A percentile compares a stretch with the other conserved stretches of the same genome.
Evolutionary conservation across 768 basidiomycete genomes (phyloP).

Genomic region (Trametes cinnabarina): DNA sequence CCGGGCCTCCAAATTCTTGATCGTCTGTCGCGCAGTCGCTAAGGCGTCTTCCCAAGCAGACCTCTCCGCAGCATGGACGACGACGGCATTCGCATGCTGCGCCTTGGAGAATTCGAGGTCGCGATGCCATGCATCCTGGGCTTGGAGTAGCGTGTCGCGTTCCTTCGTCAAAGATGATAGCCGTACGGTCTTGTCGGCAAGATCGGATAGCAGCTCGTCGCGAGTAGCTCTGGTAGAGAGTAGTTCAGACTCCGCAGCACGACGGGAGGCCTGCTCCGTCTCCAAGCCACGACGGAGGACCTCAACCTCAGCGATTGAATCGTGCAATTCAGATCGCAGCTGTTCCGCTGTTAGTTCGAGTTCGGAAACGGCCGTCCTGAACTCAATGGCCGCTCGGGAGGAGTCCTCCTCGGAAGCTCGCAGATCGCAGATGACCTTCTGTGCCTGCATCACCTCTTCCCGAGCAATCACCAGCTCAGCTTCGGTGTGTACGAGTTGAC

Average conservation of each 20-base stretch:
- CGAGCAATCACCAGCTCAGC: neutral
- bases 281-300: constrained; percentile 1
- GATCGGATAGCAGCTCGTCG: constrained; percentile 13
- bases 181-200: constrained; percentile 29
- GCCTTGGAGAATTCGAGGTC: neutral
- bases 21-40: neutral
- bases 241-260: constrained; percentile 11
- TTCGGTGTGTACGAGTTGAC: constrained; percentile 10
- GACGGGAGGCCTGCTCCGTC: constrained; percentile 4
- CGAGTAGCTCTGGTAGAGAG: neutral
- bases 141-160: constrained; percentile 1
- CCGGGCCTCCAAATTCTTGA: neutral
- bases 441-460: neutral
- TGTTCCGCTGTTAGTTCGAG: constrained; percentile 9
- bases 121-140: neutral
- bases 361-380: neutral
- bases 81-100: constrained; percentile 2
- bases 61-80: constrained; percentile 7
- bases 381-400: neutral
- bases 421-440: constrained; percentile 1
- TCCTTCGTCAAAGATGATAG: constrained; percentile 25
- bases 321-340: constrained; percentile 6
- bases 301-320: neutral
- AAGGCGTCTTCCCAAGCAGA: constrained; percentile 6
- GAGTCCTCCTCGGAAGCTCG: neutral